Percentiles rank a stretch among this genome's conserved stretches.
phyloP scores from a whole-genome alignment of 768 basidiomycete species.

The Pleurotus djamor region DNA sequence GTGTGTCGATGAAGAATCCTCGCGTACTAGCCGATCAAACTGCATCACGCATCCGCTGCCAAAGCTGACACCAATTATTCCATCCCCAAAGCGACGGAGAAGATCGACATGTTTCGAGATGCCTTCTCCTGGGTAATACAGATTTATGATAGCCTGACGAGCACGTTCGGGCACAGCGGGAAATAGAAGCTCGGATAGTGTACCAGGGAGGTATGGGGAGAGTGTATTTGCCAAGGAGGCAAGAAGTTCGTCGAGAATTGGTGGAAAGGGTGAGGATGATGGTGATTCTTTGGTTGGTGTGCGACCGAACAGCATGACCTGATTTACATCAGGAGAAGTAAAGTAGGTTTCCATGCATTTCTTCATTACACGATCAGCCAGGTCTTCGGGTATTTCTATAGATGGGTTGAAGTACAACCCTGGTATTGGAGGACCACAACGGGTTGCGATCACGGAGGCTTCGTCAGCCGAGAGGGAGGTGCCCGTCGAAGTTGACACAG shows the following conservation, averaged over 20 bases:
- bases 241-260: constrained; percentile 53
- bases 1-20: no score
- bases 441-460: constrained; percentile 19
- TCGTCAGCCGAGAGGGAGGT: neutral
- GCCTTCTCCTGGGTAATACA: constrained; percentile 87
- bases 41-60: constrained; percentile 80
- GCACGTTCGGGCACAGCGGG: constrained; percentile 45
- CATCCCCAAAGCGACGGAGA: constrained; percentile 80
- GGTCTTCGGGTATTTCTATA: constrained; percentile 43
- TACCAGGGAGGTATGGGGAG: constrained; percentile 42
- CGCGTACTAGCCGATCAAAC: constrained; percentile 36
- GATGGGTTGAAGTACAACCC: constrained; percentile 64
- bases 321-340: constrained; percentile 50
- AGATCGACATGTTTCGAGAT: constrained; percentile 90
- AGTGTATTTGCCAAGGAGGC: constrained; percentile 46
- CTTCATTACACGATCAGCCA: constrained; percentile 44
- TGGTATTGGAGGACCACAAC: constrained; percentile 52
- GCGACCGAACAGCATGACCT: constrained; percentile 86
- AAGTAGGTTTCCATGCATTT: constrained; percentile 64
- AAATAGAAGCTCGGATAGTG: constrained; percentile 59
- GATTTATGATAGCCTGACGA: constrained; percentile 86
- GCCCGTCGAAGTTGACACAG: constrained; percentile 4
- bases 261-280: constrained; percentile 36
- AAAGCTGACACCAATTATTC: constrained; percentile 86
- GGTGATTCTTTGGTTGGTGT: constrained; percentile 12